Evolutionary conservation across 805 yeast species (phyloP).

Genomic region (Zygoascus ofunaensis): DNA sequence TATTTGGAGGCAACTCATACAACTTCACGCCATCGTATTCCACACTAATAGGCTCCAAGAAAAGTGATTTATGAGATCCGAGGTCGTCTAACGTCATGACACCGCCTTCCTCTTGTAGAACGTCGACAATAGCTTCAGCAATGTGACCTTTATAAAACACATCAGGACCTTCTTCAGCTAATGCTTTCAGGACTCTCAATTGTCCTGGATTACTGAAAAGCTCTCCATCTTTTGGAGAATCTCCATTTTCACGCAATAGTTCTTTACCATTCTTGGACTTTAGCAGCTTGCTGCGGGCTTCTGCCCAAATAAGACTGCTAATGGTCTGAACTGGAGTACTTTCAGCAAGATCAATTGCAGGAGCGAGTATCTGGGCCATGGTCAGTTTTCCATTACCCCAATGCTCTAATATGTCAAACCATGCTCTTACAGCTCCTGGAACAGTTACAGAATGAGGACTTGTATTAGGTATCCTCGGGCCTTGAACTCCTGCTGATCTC

Average conservation of each 20-base stretch:
- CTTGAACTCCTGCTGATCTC: conserved; percentile 35
- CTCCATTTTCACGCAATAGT: conserved; percentile 26
- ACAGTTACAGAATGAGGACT: conserved; percentile 58
- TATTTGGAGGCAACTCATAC: conserved; percentile 82
- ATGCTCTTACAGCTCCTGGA: conserved; percentile 75
- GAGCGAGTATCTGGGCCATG: conserved; percentile 40
- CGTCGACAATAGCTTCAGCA: conserved; percentile 54
- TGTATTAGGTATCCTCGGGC: conserved; percentile 41
- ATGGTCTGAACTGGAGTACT: conserved; percentile 60
- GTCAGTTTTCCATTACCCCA: conserved; percentile 69
- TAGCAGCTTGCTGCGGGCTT: conserved; percentile 33
- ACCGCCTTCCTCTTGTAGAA: conserved; percentile 46
- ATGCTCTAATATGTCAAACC: conserved; percentile 57
- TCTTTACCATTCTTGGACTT: conserved; percentile 27
- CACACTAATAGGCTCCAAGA: conserved; percentile 54
- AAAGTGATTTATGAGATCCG: conserved; percentile 45
- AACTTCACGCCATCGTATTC: conserved; percentile 40
- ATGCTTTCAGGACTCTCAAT: conserved; percentile 43
- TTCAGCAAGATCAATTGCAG: conserved; percentile 49
- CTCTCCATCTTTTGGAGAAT: conserved; percentile 54
- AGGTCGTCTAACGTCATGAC: conserved; percentile 49
- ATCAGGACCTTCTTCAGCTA: conserved; percentile 49
- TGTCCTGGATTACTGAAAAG: conserved; percentile 42
- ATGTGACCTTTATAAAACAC: conserved; percentile 67
- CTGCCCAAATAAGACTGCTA: conserved; percentile 43